A percentile compares a stretch with the other conserved stretches of the same genome.
Evolutionary conservation across 208 protist genomes (phyloP).

Genomic region (Acanthamoeba healyi): DNA sequence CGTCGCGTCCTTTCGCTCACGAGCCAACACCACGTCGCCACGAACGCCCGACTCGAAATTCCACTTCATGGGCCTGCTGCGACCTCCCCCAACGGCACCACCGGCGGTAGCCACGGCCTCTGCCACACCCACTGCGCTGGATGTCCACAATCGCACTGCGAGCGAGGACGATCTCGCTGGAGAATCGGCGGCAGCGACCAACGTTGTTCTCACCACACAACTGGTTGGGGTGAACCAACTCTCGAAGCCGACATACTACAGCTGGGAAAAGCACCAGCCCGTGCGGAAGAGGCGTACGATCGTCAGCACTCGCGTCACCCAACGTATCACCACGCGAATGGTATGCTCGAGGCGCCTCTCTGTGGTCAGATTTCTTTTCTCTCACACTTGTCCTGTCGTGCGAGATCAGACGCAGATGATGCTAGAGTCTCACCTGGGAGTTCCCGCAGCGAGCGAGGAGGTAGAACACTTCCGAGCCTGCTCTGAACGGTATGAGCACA

Average conservation of each 20-base stretch:
- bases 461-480: conserved; percentile 42
- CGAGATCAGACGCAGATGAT: neutral
- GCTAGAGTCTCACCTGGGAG: neutral
- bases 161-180: no score
- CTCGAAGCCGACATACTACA: neutral
- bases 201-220: neutral
- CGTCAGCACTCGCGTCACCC: neutral
- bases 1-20: neutral
- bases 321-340: conserved; percentile 1
- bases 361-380: no score
- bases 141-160: neutral
- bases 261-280: conserved; percentile 28
- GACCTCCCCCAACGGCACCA: neutral
- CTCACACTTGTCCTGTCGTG: no score
- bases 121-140: neutral
- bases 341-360: no score
- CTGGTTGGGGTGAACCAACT: neutral
- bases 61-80: conserved; percentile 42
- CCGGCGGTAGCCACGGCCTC: neutral
- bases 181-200: neutral
- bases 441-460: neutral
- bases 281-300: neutral
- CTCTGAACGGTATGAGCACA: neutral
- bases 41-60: neutral
- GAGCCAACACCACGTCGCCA: neutral